These are phyloP conservation scores for Metschnikowia continentalis DNA, from an alignment of 805 yeast species.

Conservation along the genomic window DNA sequence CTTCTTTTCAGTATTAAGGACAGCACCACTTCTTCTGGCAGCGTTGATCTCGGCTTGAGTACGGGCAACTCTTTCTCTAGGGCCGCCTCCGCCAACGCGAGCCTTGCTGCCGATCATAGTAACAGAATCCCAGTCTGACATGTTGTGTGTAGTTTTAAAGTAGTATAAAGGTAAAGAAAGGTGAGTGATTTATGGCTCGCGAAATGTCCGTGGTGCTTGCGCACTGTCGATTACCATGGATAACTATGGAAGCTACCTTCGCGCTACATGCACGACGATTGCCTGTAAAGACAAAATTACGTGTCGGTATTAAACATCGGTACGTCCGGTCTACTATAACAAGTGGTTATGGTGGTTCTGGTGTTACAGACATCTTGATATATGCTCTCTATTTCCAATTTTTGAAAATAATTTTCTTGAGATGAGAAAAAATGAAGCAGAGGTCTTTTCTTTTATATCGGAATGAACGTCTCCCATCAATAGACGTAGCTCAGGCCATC, in stretches of 20 bases:
- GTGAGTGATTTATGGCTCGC: constrained; percentile 1
- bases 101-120: constrained; percentile 88
- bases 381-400: no score
- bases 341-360: no score
- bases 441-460: no score
- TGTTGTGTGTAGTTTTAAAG: constrained; percentile 8
- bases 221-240: constrained; percentile 7
- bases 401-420: no score
- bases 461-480: no score
- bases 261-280: constrained; percentile 1
- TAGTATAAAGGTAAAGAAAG: not conserved
- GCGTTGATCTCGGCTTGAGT: constrained; percentile 77
- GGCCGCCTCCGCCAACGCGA: constrained; percentile 84
- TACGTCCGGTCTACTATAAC: no score
- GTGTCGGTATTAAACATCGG: no score
- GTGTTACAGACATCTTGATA: no score
- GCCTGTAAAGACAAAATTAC: not conserved
- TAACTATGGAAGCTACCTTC: constrained; percentile 2
- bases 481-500: no score
- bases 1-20: constrained; percentile 90
- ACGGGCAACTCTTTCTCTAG: constrained; percentile 79
- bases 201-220: not conserved
- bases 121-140: constrained; percentile 87
- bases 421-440: no score
- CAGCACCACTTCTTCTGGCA: constrained; percentile 89